Conservation (phyloP, 108 stramenopile genomes). For the Cyclotella baltica region DNA sequence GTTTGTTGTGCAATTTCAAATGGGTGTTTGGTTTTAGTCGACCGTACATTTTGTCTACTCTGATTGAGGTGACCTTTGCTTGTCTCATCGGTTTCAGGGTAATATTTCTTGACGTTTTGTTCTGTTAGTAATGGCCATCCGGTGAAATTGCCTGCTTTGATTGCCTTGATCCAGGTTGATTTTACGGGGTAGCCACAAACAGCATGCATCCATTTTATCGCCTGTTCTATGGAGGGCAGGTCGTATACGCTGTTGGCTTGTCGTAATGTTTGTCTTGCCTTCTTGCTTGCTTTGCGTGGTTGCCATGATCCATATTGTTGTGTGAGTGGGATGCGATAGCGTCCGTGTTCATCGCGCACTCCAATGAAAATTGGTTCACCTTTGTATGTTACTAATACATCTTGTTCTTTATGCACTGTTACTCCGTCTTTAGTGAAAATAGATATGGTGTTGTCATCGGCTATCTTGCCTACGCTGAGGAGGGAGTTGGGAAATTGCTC, state of each 20-base stretch:
- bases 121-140: slow-evolving; percentile 19
- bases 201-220: too few relatives aligned
- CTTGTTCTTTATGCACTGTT: too few relatives aligned
- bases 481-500: background rate
- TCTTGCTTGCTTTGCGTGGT: background rate
- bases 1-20: background rate
- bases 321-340: too few relatives aligned
- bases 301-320: background rate
- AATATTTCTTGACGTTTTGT: background rate
- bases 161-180: slow-evolving; percentile 17
- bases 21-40: slow-evolving; percentile 26
- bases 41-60: slow-evolving; percentile 20
- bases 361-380: too few relatives aligned
- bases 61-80: slow-evolving; percentile 52
- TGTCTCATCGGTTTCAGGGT: background rate
- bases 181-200: too few relatives aligned
- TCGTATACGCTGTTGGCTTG: slow-evolving; percentile 3
- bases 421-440: too few relatives aligned
- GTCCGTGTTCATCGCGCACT: too few relatives aligned
- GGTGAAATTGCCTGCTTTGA: slow-evolving; percentile 20
- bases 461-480: background rate
- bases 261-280: background rate
- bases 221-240: too few relatives aligned
- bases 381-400: too few relatives aligned
- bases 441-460: background rate